Evolutionary conservation across 2,329 filamentous ascomycete species (phyloP).

Genomic region (Chaetomium olivaceum): DNA sequence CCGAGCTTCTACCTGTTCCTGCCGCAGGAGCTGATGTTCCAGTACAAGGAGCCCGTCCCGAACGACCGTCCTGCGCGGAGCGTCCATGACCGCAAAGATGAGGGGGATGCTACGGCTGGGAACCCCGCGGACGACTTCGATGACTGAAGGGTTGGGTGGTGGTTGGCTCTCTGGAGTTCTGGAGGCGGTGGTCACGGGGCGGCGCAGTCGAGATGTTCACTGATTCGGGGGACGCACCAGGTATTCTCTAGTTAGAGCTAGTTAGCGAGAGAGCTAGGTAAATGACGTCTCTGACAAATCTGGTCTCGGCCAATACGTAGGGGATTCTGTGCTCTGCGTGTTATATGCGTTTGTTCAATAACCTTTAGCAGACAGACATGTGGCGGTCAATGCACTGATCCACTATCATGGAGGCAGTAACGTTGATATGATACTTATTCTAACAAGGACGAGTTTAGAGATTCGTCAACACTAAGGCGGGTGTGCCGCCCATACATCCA

Average conservation of each 20-base stretch:
- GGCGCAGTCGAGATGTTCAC: background rate
- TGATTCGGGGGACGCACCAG: background rate
- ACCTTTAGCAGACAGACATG: background rate
- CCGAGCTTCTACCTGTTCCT: slow-evolving; percentile 66
- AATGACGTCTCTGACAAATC: background rate
- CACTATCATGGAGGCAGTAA: background rate
- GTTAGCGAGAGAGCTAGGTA: background rate
- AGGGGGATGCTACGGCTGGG: slow-evolving; percentile 10
- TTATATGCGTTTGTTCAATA: background rate
- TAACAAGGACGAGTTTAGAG: background rate
- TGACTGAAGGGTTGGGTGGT: background rate
- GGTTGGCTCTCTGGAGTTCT: background rate
- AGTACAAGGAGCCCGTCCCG: slow-evolving; percentile 59
- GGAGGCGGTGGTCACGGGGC: background rate
- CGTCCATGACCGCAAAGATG: slow-evolving; percentile 38
- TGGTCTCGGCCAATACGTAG: background rate
- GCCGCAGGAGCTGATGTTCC: slow-evolving; percentile 67
- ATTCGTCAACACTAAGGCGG: background rate
- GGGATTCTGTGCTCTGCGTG: background rate
- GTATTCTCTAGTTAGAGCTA: background rate
- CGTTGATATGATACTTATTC: background rate
- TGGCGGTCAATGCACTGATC: background rate
- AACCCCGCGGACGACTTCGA: slow-evolving; percentile 7
- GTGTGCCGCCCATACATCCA: background rate
- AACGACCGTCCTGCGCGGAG: slow-evolving; percentile 51